Conservation (phyloP, 306 rosid genomes). For the Cyclanthera cordifolia region DNA sequence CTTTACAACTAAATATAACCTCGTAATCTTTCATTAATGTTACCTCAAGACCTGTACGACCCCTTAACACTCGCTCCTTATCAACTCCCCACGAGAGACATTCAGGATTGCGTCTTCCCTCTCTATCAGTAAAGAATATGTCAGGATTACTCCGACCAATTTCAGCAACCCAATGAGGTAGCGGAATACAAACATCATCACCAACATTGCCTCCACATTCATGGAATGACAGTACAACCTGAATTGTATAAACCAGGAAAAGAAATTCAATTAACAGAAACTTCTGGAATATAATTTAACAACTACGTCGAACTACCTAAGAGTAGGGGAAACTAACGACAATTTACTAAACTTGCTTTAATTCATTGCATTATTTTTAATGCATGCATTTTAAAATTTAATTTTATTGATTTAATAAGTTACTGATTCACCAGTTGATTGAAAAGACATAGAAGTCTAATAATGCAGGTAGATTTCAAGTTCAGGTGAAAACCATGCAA, state of each 20-base stretch:
- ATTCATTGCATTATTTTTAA: not conserved
- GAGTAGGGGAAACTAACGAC: not conserved
- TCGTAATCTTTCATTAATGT: not conserved
- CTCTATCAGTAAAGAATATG: slow-evolving; percentile 89
- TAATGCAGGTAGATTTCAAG: not conserved
- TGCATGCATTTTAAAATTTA: not conserved
- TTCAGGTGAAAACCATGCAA: not conserved
- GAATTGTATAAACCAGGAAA: slow-evolving; percentile 11
- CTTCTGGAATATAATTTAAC: not conserved
- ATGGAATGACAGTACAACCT: slow-evolving; percentile 93
- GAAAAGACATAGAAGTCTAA: not conserved
- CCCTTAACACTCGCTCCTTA: slow-evolving; percentile 87
- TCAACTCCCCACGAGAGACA: slow-evolving; percentile 98
- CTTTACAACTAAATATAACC: not conserved
- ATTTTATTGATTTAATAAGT: not conserved
- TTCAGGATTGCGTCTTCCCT: slow-evolving; percentile 93
- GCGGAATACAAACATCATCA: slow-evolving; percentile 89
- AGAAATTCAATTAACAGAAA: not conserved
- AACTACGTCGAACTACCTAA: not conserved
- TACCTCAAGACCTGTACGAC: slow-evolving; percentile 98
- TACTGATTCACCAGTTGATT: not conserved
- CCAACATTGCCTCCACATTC: slow-evolving; percentile 98
- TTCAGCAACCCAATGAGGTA: slow-evolving; percentile 98
- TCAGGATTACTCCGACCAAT: slow-evolving; percentile 93
- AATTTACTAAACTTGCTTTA: not conserved